Conservation (phyloP, 768 basidiomycete species). For the Trichaptum fuscoviolaceum region DNA sequence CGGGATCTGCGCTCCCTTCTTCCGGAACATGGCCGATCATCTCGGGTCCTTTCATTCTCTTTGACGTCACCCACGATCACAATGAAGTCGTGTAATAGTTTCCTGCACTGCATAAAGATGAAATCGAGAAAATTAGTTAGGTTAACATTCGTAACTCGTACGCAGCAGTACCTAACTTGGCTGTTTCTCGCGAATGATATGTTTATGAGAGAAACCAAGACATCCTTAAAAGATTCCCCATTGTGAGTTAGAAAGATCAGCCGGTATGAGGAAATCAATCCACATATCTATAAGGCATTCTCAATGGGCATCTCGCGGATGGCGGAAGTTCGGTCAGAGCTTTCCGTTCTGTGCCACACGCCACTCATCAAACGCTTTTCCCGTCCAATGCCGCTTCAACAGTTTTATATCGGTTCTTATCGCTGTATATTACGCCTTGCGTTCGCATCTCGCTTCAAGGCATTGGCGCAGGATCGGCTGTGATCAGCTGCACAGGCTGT, state of each 20-base stretch:
- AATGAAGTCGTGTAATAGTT: background rate
- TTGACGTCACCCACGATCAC: background rate
- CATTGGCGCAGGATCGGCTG: background rate
- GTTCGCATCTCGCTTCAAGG: background rate
- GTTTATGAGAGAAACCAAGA: background rate
- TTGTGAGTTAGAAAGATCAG: background rate
- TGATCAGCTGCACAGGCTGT: background rate
- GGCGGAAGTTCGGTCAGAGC: background rate
- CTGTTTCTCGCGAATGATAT: background rate
- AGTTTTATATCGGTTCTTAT: background rate
- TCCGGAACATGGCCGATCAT: background rate
- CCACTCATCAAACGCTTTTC: background rate
- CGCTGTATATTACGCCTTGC: background rate
- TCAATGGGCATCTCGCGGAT: background rate
- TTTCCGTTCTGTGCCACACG: background rate
- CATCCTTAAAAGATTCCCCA: background rate
- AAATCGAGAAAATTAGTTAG: background rate
- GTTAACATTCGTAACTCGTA: background rate
- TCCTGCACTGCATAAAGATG: background rate
- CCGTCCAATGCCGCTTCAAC: background rate
- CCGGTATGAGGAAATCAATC: background rate
- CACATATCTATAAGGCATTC: background rate
- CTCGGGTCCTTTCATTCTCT: background rate
- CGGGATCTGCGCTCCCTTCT: background rate
- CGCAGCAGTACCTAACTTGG: background rate